phyloP scores from a whole-genome alignment of 2,329 filamentous ascomycete species.

The Exophiala alcalophila region DNA sequence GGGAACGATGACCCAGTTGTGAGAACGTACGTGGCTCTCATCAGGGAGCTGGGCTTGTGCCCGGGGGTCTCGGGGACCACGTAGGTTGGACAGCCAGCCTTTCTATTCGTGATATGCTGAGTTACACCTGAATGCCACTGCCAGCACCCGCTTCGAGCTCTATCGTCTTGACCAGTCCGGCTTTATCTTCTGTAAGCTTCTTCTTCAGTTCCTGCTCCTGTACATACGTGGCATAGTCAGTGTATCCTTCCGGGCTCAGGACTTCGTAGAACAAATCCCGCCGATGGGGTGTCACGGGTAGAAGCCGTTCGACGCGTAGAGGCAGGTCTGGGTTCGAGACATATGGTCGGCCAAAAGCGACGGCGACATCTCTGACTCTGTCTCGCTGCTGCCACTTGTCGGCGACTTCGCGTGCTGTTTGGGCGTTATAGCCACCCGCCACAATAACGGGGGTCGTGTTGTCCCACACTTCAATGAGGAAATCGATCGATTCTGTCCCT shows the following conservation, averaged over 20 bases:
- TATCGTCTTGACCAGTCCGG: too few species aligned
- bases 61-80: too few species aligned
- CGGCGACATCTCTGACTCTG: constrained; percentile 47
- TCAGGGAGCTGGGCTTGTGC: too few species aligned
- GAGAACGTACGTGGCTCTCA: too few species aligned
- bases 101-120: too few species aligned
- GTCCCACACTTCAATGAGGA: constrained; percentile 40
- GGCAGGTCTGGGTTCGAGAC: constrained; percentile 51
- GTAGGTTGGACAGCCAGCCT: too few species aligned
- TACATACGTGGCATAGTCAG: too few species aligned
- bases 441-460: constrained; percentile 48
- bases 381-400: constrained; percentile 46
- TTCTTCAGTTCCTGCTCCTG: too few species aligned
- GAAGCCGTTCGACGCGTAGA: constrained; percentile 41
- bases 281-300: constrained; percentile 10
- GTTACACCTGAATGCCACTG: too few species aligned
- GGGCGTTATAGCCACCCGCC: constrained; percentile 47
- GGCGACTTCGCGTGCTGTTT: constrained; percentile 47
- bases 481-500: constrained; percentile 5
- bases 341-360: constrained; percentile 49
- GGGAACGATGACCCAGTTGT: too few species aligned
- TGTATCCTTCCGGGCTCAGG: constrained; percentile 1
- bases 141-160: too few species aligned
- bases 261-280: constrained; percentile 17
- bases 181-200: too few species aligned